Base-by-base conservation (phyloP, 345 rosid genomes). In the Camelina laxa region DNA sequence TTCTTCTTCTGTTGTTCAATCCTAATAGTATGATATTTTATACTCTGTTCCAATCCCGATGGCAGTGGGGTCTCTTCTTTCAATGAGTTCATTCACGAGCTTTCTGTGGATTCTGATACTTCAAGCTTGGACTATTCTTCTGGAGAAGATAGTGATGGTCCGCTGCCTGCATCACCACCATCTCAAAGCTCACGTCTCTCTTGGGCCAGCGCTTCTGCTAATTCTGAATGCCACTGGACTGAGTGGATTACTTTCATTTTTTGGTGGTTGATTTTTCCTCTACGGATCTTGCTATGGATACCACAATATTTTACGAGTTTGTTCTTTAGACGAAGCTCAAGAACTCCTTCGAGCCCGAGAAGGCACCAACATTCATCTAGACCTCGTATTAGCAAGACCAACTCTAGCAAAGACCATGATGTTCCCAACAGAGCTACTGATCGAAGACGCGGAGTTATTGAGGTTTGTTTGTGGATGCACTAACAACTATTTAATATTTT, bases 361-460 rank as follows among this genome's bases (percentile, higher is more conserved):
- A 82, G 83, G 79, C 80, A 77, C 67, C 82, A 60, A 31, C 77
- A 80, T 72, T 74, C 85, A 21, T 79, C 69, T 35, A 73, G 79
- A 41, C 36, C 58, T 66, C 72, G 85, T 49, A 1, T 84, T 30
- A 87, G 75, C 70, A 92, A 75, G 78, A 64, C 61, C 22, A 82
- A 80, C 51, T 55, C 84, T 41, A 72, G 73, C 21, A 95, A 83
- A 81, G 88, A 95, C 67, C 84, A 86, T 78, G 83, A 87, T 79
- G 81, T 87, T 64, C 86, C 93, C 69, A 91, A 86, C 68, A 86
- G 88, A 44, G 62, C 96, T 60, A 92, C 89, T 38, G 99, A 90
- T 73, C 81, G 86, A 85, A 90, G 99, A 79, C 97, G 99, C 14
- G 99, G 99, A 69, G 93, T 92, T 74, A 77, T 95, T 77, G 99